Evolutionary conservation across 805 yeast species (phyloP), one percentile per base, ranked within the genome.

Genomic region (Geotrichum ghanense): DNA sequence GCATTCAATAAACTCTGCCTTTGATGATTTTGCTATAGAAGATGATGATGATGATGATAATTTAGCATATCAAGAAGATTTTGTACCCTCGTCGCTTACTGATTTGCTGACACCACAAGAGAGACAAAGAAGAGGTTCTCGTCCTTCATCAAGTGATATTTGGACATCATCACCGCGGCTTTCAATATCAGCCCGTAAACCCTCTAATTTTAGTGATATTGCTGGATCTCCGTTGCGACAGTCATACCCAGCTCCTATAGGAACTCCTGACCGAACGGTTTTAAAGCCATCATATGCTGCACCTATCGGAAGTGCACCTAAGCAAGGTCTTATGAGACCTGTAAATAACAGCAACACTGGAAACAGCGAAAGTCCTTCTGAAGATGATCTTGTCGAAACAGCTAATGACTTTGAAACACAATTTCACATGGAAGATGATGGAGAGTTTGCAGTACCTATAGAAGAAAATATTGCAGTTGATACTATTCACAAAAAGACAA

Each of bases 41-140:
- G 63, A 51, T n/a, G 75, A 72, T 49, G 71, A 60, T 27, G 65
- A 56, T 43, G 71, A 60, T 27, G 65, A 56, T 44, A 71, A 60
- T 46, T 64, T 62, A 31, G 65, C 71, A 4, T 74, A 66, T 58
- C 84, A 75, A 42, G 89, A 84, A 53, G 95, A 84, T 58, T 83
- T 78, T 54, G 83, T 88, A 2, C 97, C 97, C 1, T 78, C 81
- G 3, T 76, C 89, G 23, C 65, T 88, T 34, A 75, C 81, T n/a
- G 95, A 86, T 53, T 67, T 87, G 44, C 66, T 89, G 43, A 85
- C 95, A 0, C 94, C 95, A 0, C 83, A 78, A 53, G 95, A 88
- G 59, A 63, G 83, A 19, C 69, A 81, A 54, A 71, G 95, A 42
- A 77, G 87, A 50, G 73, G 71, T 44, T 79, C 88, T 9, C 69